These are phyloP conservation scores for Candida silvicultrix DNA, from an alignment of 805 yeast species.

Conservation along the genomic window DNA sequence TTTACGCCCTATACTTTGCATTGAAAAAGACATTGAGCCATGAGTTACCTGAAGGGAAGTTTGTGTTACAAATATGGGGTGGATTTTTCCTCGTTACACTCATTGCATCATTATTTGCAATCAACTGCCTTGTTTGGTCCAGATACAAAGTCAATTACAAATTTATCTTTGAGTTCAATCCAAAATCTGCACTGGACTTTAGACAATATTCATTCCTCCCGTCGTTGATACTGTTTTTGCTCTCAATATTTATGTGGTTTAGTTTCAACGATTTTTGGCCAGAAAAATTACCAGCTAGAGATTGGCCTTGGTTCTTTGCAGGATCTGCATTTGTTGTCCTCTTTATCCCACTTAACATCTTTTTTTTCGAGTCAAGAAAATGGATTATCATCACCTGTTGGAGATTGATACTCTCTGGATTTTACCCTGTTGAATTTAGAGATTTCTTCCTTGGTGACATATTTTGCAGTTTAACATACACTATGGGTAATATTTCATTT, in stretches of 20 bases:
- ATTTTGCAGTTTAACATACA: constrained; percentile 80
- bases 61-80: constrained; percentile 83
- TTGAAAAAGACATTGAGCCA: constrained; percentile 34
- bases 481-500: constrained; percentile 78
- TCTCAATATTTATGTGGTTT: constrained; percentile 66
- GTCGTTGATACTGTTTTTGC: constrained; percentile 45
- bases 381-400: constrained; percentile 73
- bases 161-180: constrained; percentile 85
- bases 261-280: constrained; percentile 72
- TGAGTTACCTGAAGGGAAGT: constrained; percentile 47
- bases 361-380: constrained; percentile 56
- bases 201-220: constrained; percentile 65
- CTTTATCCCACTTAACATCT: constrained; percentile 54
- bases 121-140: constrained; percentile 71
- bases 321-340: constrained; percentile 43
- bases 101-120: constrained; percentile 55
- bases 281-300: constrained; percentile 48
- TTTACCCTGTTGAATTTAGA: constrained; percentile 91
- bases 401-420: constrained; percentile 73
- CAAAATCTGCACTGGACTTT: constrained; percentile 57
- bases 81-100: constrained; percentile 70
- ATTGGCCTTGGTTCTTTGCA: constrained; percentile 77
- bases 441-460: constrained; percentile 94
- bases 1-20: constrained; percentile 50
- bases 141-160: constrained; percentile 76